Evolutionary conservation across 805 yeast genomes (phyloP).

Genomic region (Torulaspora delbrueckii): DNA sequence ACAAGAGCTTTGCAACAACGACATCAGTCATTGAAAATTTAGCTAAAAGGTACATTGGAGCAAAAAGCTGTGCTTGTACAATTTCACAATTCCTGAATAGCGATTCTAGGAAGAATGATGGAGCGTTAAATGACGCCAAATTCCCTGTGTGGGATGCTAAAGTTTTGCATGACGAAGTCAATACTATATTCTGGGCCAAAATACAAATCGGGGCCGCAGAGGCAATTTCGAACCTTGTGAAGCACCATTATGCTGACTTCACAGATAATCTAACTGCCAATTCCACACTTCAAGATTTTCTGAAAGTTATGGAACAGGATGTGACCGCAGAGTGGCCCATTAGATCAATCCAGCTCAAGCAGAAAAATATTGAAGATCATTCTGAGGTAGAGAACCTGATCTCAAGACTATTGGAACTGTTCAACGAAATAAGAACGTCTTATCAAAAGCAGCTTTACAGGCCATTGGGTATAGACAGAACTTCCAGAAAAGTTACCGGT

Average conservation of each 20-base stretch:
- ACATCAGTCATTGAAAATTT: slow-evolving; percentile 47
- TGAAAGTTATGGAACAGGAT: slow-evolving; percentile 65
- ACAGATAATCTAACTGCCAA: slow-evolving; percentile 61
- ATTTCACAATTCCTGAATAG: slow-evolving; percentile 37
- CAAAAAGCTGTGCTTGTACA: slow-evolving; percentile 56
- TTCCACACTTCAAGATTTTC: slow-evolving; percentile 53
- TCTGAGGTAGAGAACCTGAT: slow-evolving; percentile 30
- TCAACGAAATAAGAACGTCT: slow-evolving; percentile 60
- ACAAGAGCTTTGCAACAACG: slow-evolving; percentile 61
- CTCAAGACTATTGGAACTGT: slow-evolving; percentile 39
- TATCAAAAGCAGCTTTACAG: slow-evolving; percentile 68
- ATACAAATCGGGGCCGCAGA: slow-evolving; percentile 80
- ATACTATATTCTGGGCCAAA: slow-evolving; percentile 63
- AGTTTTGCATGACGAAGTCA: slow-evolving; percentile 43
- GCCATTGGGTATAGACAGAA: slow-evolving; percentile 40
- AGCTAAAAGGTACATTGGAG: slow-evolving; percentile 53
- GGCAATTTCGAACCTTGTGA: slow-evolving; percentile 63
- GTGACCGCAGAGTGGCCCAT: slow-evolving; percentile 48
- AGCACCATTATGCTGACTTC: slow-evolving; percentile 71
- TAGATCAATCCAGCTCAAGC: slow-evolving; percentile 36
- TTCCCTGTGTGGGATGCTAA: slow-evolving; percentile 59
- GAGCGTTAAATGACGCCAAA: slow-evolving; percentile 27
- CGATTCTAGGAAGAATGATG: slow-evolving; percentile 30
- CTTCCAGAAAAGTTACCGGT: slow-evolving; percentile 21
- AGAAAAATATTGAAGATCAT: slow-evolving; percentile 14